Evolutionary conservation across 2,329 filamentous ascomycete genomes (phyloP), one percentile per base, ranked within the genome.

Genomic region (Aspergillus pseudoglaucus): DNA sequence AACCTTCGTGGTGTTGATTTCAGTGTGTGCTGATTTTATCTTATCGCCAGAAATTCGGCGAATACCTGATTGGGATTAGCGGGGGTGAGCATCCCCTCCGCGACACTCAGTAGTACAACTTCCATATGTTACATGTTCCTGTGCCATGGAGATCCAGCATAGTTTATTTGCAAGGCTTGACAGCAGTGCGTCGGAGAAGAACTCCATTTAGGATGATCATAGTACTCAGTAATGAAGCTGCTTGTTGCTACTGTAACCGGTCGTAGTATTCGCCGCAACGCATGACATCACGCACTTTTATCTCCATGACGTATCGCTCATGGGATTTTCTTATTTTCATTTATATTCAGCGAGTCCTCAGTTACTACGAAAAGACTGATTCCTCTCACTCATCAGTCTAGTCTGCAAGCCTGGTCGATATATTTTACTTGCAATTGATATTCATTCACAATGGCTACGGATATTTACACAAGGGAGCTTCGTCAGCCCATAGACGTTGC

Each of bases 401-500:
- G 14, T 17, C 9, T 39, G 9, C 37, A 17, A 39, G 18, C 15
- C 15, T 17, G 17, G 12, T 32, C 25, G 10, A 33, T 18, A 20
- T 22, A 14, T 32, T 45, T 38, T 30, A 14, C 18, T 38, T 14
- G 35, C 15, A 20, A 39, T 27, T 3, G n/a, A 14, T 47, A 37
- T 39, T 4, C 17, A 27, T 43, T 41, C 20, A 41, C 17, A 52
- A 66, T 69, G 61, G 61, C 67, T 42, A 61, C 59, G 30, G 70
- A 74, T 54, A 72, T 75, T 51, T 64, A 66, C 49, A 70, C 68
- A 3, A 64, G 60, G 42, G 71, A 73, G 56, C 67, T 75, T 42
- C 64, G 66, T 48, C 63, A 68, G 27, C 70, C 73, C 23, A 58
- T 76, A 17, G 70, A 74, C 47, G 59, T 75, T 20, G 67, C 67